phyloP scores from a whole-genome alignment of 2,329 filamentous ascomycete genomes.

The Amauroascus niger region DNA sequence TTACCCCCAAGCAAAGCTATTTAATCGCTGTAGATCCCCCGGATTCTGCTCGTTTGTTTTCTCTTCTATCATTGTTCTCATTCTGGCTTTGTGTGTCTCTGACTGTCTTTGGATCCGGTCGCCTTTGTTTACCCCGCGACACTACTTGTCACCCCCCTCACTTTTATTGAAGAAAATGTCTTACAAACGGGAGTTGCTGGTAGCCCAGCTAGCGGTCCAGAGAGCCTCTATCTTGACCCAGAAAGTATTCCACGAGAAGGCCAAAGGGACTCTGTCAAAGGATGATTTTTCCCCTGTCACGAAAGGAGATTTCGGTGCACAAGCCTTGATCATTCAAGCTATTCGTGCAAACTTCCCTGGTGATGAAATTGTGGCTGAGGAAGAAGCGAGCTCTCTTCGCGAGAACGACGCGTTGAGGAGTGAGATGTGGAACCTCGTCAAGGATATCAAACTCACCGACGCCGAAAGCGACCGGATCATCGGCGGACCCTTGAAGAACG shows the following conservation, averaged over 20 bases:
- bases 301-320: conserved; percentile 94
- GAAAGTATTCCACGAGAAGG: conserved; percentile 72
- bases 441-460: conserved; percentile 60
- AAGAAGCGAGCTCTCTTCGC: conserved; percentile 75
- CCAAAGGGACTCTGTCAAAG: conserved; percentile 90
- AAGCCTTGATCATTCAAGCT: conserved; percentile 88
- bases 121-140: conserved; percentile 16
- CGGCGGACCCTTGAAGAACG: conserved; percentile 57
- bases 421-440: conserved; percentile 77
- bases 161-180: conserved; percentile 29
- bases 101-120: conserved; percentile 24
- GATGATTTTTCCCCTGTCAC: conserved; percentile 94
- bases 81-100: conserved; percentile 37
- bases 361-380: conserved; percentile 89
- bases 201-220: conserved; percentile 83
- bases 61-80: conserved; percentile 19
- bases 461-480: conserved; percentile 55
- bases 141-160: conserved; percentile 18
- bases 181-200: conserved; percentile 68
- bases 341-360: conserved; percentile 80
- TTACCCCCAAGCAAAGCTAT: conserved; percentile 2
- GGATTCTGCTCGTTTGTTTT: conserved; percentile 5
- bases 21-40: conserved; percentile 7
- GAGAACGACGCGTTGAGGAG: conserved; percentile 59
- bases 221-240: conserved; percentile 67